Percentiles rank a stretch among this genome's conserved stretches.
phyloP scores from a whole-genome alignment of 2,329 filamentous ascomycete species.

The Claviceps arundinis region DNA sequence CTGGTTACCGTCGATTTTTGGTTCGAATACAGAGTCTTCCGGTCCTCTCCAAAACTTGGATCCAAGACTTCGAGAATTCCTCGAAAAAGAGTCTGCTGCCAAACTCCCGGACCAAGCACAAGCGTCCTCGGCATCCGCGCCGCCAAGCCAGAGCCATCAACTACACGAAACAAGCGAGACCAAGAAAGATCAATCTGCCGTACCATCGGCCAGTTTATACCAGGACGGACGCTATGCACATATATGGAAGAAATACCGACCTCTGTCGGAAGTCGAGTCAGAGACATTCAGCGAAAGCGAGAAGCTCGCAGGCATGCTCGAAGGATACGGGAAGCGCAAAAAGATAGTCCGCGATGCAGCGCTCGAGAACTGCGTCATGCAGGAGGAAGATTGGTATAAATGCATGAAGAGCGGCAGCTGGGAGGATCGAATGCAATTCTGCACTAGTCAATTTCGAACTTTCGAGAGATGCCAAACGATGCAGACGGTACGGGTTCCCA shows the following conservation, averaged over 20 bases:
- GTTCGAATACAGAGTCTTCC: conserved; percentile 29
- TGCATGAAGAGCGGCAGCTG: conserved; percentile 67
- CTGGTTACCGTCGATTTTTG: conserved; percentile 42
- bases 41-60: conserved; percentile 64
- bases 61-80: conserved; percentile 69
- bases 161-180: conserved; percentile 10
- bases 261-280: conserved; percentile 55
- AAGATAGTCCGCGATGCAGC: conserved; percentile 66
- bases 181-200: conserved; percentile 12
- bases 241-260: conserved; percentile 83
- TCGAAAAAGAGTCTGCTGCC: conserved; percentile 67
- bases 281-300: conserved; percentile 64
- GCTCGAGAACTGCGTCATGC: conserved; percentile 83
- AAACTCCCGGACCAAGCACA: conserved; percentile 39
- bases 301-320: conserved; percentile 65
- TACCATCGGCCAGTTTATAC: conserved; percentile 40
- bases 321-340: conserved; percentile 73
- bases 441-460: conserved; percentile 57
- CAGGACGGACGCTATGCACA: conserved; percentile 59
- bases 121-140: conserved; percentile 6
- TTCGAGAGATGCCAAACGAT: conserved; percentile 84
- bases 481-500: conserved; percentile 49
- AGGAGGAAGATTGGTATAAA: conserved; percentile 68
- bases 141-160: conserved; percentile 5
- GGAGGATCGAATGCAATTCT: conserved; percentile 63